Evolutionary conservation across 2,329 filamentous ascomycete species (phyloP).

Genomic region (Pseudocercospora eumusae): DNA sequence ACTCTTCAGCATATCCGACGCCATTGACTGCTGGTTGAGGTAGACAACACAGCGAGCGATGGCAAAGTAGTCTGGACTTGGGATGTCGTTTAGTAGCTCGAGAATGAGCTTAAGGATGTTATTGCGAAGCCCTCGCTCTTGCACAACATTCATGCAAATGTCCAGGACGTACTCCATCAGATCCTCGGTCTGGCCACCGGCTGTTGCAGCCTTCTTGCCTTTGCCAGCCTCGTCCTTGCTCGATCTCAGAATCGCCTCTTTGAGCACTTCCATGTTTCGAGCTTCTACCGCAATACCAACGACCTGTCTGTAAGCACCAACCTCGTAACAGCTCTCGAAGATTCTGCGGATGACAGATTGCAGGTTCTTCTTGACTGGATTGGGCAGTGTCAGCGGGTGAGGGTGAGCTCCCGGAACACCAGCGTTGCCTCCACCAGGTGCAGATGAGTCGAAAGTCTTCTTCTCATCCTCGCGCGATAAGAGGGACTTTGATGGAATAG

Average conservation of each 20-base stretch:
- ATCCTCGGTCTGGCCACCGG: slow-evolving; percentile 72
- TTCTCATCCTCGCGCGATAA: slow-evolving; percentile 80
- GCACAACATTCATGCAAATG: slow-evolving; percentile 97
- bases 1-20: slow-evolving; percentile 78
- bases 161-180: slow-evolving; percentile 94
- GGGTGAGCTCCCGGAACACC: slow-evolving; percentile 57
- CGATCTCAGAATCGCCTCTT: slow-evolving; percentile 83
- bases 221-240: slow-evolving; percentile 76
- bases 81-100: slow-evolving; percentile 91
- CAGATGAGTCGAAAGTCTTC: slow-evolving; percentile 60
- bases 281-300: slow-evolving; percentile 96
- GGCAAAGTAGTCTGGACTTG: slow-evolving; percentile 92
- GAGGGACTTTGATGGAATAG: slow-evolving; percentile 88
- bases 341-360: slow-evolving; percentile 83
- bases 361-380: slow-evolving; percentile 74
- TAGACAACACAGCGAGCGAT: slow-evolving; percentile 98
- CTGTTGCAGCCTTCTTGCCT: slow-evolving; percentile 58
- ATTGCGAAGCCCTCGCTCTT: slow-evolving; percentile 82
- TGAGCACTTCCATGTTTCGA: slow-evolving; percentile 83
- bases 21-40: slow-evolving; percentile 86
- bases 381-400: slow-evolving; percentile 66
- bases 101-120: slow-evolving; percentile 87
- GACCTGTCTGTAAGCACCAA: slow-evolving; percentile 89
- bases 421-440: slow-evolving; percentile 58
- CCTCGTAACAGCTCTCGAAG: slow-evolving; percentile 84